A percentile compares a stretch with the other conserved stretches of the same genome.
Conservation (phyloP, 2,329 filamentous ascomycete species). For the Fragosphaeria purpurea region DNA sequence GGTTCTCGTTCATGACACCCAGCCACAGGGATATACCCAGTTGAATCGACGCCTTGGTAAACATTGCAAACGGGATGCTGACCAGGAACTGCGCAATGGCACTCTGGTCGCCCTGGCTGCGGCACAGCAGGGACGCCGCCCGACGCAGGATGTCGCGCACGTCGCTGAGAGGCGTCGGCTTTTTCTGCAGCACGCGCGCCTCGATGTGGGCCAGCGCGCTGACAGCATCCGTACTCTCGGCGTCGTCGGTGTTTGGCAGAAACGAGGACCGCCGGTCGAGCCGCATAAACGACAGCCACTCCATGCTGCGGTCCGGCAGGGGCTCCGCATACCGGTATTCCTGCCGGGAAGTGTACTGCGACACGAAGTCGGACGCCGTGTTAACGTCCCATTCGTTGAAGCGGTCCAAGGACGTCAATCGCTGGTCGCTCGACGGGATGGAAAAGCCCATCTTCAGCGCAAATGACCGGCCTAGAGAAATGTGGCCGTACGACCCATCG, state of each 20-base stretch:
- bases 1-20: slow-evolving; percentile 93
- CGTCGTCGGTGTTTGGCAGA: slow-evolving; percentile 35
- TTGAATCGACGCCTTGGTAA: slow-evolving; percentile 92
- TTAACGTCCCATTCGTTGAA: slow-evolving; percentile 70
- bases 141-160: slow-evolving; percentile 73
- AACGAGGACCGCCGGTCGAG: slow-evolving; percentile 43
- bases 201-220: slow-evolving; percentile 65
- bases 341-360: slow-evolving; percentile 93
- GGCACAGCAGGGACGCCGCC: slow-evolving; percentile 78
- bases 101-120: slow-evolving; percentile 56
- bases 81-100: slow-evolving; percentile 81
- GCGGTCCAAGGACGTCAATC: slow-evolving; percentile 70
- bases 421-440: slow-evolving; percentile 78
- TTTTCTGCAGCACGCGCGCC: slow-evolving; percentile 56
- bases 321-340: slow-evolving; percentile 85
- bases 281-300: slow-evolving; percentile 53
- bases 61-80: slow-evolving; percentile 82
- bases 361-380: slow-evolving; percentile 89
- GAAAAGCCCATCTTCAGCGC: slow-evolving; percentile 83
- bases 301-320: slow-evolving; percentile 56
- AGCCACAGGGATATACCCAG: slow-evolving; percentile 93
- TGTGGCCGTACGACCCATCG: slow-evolving; percentile 79
- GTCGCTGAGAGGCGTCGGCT: slow-evolving; percentile 60
- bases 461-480: slow-evolving; percentile 87
- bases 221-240: slow-evolving; percentile 47